Percentiles rank a stretch among this genome's conserved stretches.
These are phyloP conservation scores for Blastomyces emzantsi DNA, from an alignment of 2,329 filamentous ascomycete species.

Conservation along the genomic window DNA sequence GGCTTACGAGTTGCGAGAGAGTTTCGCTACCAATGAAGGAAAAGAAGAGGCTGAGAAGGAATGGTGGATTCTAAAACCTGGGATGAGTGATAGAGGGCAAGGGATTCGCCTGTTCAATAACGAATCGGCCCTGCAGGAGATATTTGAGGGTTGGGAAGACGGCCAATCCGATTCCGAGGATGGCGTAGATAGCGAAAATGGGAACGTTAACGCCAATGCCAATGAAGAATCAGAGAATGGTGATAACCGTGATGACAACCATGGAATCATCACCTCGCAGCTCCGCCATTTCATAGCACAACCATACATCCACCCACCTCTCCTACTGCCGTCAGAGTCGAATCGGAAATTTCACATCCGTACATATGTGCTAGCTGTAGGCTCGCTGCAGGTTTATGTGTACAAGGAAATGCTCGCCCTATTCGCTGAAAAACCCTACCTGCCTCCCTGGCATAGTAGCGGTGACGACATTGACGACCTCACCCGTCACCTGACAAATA, in stretches of 20 bases:
- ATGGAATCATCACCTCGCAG: conserved; percentile 71
- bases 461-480: conserved; percentile 46
- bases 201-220: conserved; percentile 22
- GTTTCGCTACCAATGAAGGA: conserved; percentile 59
- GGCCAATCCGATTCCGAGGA: conserved; percentile 57
- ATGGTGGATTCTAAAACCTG: conserved; percentile 98
- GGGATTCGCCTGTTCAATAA: conserved; percentile 84
- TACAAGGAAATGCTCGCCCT: conserved; percentile 88
- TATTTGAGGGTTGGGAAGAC: conserved; percentile 88
- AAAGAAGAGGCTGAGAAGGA: conserved; percentile 56
- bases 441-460: conserved; percentile 42
- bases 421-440: conserved; percentile 70
- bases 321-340: conserved; percentile 57
- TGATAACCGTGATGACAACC: conserved; percentile 23
- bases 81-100: conserved; percentile 94
- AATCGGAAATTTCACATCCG: conserved; percentile 89
- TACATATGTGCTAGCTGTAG: conserved; percentile 76
- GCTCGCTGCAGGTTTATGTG: conserved; percentile 71
- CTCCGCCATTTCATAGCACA: conserved; percentile 94
- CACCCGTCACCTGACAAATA: conserved; percentile 82
- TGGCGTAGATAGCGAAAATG: conserved; percentile 47
- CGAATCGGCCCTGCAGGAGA: conserved; percentile 69
- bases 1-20: conserved; percentile 75
- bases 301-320: conserved; percentile 83
- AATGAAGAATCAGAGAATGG: conserved; percentile 26